Evolutionary conservation across 257 asterid genomes (phyloP).

Genomic region (Nyctanthes arbortristis): DNA sequence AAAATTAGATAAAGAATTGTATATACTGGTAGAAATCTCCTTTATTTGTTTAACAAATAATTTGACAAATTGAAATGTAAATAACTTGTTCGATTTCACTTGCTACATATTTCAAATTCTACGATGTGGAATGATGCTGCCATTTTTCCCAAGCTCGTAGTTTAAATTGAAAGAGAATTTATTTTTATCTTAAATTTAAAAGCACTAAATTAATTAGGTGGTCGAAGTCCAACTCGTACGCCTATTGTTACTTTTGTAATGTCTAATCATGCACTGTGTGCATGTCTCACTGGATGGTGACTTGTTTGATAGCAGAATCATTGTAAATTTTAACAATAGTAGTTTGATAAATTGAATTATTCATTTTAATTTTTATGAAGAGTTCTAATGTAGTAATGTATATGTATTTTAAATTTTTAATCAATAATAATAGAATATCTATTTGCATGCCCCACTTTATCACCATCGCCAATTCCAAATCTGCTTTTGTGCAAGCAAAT

Average conservation of each 20-base stretch:
- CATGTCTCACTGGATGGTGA: neutral
- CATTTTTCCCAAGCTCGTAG: neutral
- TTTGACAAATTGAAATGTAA: neutral
- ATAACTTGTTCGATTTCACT: neutral
- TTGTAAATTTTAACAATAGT: too few species aligned
- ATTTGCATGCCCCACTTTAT: conserved; percentile 16
- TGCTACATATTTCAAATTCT: neutral
- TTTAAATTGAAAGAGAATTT: neutral
- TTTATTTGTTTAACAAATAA: neutral
- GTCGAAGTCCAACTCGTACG: too few species aligned
- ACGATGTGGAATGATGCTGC: neutral
- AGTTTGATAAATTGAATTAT: too few species aligned
- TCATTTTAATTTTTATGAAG: neutral
- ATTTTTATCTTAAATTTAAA: too few species aligned
- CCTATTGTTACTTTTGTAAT: too few species aligned
- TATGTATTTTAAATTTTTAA: too few species aligned
- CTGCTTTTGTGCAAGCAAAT: conserved; percentile 26
- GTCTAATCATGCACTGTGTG: too few species aligned
- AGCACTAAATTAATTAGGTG: neutral
- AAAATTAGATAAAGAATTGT: too few species aligned
- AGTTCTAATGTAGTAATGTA: too few species aligned
- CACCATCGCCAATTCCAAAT: conserved; percentile 27
- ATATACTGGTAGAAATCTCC: too few species aligned
- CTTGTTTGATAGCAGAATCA: neutral
- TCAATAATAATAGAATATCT: neutral